Evolutionary conservation across 441 rosid genomes (phyloP), one percentile per base, ranked within the genome.

Genomic region (Codiaeum variegatum): DNA sequence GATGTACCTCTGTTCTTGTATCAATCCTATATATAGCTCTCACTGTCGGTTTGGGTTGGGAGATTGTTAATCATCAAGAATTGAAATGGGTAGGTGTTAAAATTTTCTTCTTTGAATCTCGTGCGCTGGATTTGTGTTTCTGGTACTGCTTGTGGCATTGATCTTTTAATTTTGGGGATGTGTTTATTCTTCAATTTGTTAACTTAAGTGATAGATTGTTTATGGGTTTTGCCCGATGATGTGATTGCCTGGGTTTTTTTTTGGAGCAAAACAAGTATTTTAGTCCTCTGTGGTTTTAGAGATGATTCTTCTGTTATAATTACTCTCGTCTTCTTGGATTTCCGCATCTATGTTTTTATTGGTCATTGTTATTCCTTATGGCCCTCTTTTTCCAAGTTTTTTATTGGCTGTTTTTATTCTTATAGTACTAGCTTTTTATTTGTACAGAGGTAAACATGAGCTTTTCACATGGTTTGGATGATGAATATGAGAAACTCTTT

Each of bases 401-500:
- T 70, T 44, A 74, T 76, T 81, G 77, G 78, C 36, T 76, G 52
- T 74, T 60, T 80, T 74, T 28, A 12, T 59, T 75, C 46, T 58
- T 12, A 40, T 36, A 16, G n/a, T n/a, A n/a, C n/a, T n/a, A n/a
- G 49, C 36, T 40, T 62, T 56, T 56, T 65, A 10, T 70, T 47
- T 75, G 77, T 67, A 44, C 81, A 89, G 93, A 88, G 69, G 68
- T 85, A 82, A 83, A 74, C 74, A 80, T 82, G 93, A 82, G 87
- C 74, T 88, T 82, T 76, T 88, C 97, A 64, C 82, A 81, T 65
- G 90, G 79, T 61, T 85, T 82, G 85, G 93, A 84, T 81, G 84
- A 90, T 82, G 97, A 90, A 73, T 90, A 90, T 75, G 94, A 83
- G 85, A 92, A 92, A 62, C 89, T 92, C 42, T 83, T 90, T 38